Evolutionary conservation across 2,329 filamentous ascomycete genomes (phyloP), one percentile per base, ranked within the genome.

Genomic region (Pyrenochaeta sp.): DNA sequence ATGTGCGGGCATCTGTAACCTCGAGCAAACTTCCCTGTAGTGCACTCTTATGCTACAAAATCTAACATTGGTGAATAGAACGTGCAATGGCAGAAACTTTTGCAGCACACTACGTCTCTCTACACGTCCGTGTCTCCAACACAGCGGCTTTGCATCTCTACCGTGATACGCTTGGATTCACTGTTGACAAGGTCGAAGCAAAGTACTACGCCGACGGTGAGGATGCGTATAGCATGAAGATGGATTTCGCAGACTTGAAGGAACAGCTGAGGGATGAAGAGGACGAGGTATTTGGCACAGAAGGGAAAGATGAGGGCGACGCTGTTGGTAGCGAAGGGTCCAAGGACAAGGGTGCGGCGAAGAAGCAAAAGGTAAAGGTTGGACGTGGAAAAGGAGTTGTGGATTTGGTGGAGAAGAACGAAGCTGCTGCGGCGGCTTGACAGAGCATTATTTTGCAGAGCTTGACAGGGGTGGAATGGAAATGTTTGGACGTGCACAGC

Each of bases 161-260:
- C 85, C 88, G 92, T 67, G 90, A 96, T 18, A 68, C 65, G n/a
- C 58, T 68, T 20, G 65, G 65, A 14, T 68, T 68, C 56, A 58
- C 51, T 29, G 64, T 68, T 32, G 65, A 68, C 14, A 68, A 67
- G 81, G 87, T 89, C 10, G 92, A 96, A 78, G 75, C 85, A 43
- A 95, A 93, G 79, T 97, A 97, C 84, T 99, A 99, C 75, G 95
- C 95, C 52, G 95, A 99, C 76, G 94, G 94, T 55, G 95, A 99
- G 80, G 92, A 99, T 80, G 95, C 95, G 32, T 97, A 88, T 74
- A 90, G 87, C 72, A 99, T 99, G 95, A 88, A 88, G 59, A 90
- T 97, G 75, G 90, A 98, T 69, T 83, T 99, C 37, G 77, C 78
- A 2, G 78, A 80, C 45, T 73, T 89, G 39, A 78, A 81, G 48